These are phyloP conservation scores for Calocera viscosa DNA, from an alignment of 768 basidiomycete species.

Conservation along the genomic window DNA sequence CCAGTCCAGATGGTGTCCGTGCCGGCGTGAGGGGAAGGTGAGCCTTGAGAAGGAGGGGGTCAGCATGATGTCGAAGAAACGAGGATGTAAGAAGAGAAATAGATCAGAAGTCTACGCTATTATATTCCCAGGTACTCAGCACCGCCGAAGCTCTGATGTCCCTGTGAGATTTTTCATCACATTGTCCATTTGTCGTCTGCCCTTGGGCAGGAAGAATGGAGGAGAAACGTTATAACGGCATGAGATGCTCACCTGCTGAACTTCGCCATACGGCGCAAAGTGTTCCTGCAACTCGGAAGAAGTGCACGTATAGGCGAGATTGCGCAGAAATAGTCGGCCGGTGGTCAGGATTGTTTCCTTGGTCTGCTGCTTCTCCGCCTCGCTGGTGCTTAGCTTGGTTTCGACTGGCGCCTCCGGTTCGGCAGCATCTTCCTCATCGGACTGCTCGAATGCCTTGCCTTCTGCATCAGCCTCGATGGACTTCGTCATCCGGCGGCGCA, in stretches of 20 bases:
- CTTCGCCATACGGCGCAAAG: conserved; percentile 55
- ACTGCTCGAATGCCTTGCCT: conserved; percentile 48
- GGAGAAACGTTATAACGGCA: background rate
- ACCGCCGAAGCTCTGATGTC: conserved; percentile 46
- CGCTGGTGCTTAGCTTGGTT: conserved; percentile 16
- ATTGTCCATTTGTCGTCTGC: background rate
- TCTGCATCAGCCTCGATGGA: conserved; percentile 30
- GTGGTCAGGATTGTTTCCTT: conserved; percentile 51
- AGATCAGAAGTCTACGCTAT: conserved; percentile 48
- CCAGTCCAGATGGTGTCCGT: conserved; percentile 48
- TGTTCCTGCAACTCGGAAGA: conserved; percentile 52
- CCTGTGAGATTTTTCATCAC: conserved; percentile 42
- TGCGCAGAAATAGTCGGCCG: conserved; percentile 80
- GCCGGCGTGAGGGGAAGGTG: conserved; percentile 41
- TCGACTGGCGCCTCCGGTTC: conserved; percentile 15
- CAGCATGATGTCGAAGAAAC: background rate
- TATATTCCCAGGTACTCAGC: conserved; percentile 47
- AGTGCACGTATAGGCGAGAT: conserved; percentile 77
- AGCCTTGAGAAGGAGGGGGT: conserved; percentile 28
- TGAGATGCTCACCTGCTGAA: conserved; percentile 54
- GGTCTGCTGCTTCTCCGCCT: conserved; percentile 17
- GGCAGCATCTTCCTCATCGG: conserved; percentile 35
- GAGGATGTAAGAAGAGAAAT: conserved; percentile 12
- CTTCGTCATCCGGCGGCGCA: conserved; percentile 49
- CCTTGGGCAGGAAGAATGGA: conserved; percentile 7